Evolutionary conservation across 495 filamentous ascomycete species (phyloP).

Genomic region (Annulohypoxylon bovei): DNA sequence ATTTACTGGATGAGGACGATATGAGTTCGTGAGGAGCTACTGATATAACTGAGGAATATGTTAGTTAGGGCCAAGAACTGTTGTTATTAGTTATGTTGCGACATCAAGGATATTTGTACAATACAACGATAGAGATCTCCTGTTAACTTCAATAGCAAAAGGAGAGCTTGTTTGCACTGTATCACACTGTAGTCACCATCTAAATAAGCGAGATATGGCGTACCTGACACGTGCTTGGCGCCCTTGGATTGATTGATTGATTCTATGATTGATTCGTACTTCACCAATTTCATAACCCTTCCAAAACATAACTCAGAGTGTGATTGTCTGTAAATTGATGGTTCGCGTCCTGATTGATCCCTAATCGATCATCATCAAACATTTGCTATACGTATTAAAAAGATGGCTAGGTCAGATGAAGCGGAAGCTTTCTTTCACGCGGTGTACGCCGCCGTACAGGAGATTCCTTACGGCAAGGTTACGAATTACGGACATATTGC

Average conservation of each 20-base stretch:
- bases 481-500: constrained; percentile 94
- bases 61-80: too few species aligned
- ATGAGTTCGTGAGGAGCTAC: too few species aligned
- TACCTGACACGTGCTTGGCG: constrained; percentile 22
- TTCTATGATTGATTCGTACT: neutral
- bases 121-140: too few species aligned
- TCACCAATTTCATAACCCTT: neutral
- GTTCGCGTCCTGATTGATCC: neutral
- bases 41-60: too few species aligned
- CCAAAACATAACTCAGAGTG: neutral
- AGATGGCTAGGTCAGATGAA: constrained; percentile 83
- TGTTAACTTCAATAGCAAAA: neutral
- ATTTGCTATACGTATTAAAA: neutral
- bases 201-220: neutral
- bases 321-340: neutral
- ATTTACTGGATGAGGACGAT: too few species aligned
- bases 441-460: constrained; percentile 84
- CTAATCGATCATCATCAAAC: neutral
- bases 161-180: constrained; percentile 7
- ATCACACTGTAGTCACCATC: constrained; percentile 10
- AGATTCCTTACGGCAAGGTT: constrained; percentile 84
- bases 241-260: constrained; percentile 29
- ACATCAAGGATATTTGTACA: neutral
- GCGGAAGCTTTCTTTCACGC: constrained; percentile 83
- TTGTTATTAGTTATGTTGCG: neutral